Percentiles rank a stretch among this genome's conserved stretches.
Evolutionary conservation across 805 yeast genomes (phyloP).

Genomic region (Ogataea glucozyma): DNA sequence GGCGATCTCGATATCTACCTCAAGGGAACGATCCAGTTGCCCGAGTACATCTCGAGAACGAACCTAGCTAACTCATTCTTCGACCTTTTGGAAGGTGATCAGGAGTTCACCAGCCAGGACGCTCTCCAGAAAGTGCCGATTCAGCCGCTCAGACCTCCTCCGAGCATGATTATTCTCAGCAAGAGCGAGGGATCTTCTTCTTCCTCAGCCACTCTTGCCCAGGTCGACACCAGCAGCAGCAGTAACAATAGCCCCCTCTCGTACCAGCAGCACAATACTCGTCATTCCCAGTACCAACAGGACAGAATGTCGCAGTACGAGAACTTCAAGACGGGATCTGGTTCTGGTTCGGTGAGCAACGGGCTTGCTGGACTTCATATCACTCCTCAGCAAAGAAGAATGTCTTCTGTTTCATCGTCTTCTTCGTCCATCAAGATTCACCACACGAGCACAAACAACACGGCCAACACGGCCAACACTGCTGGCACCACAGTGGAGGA

Average conservation of each 20-base stretch:
- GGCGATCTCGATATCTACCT: conserved; percentile 56
- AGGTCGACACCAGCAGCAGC: conserved; percentile 8
- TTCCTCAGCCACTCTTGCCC: conserved; percentile 11
- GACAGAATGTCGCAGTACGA: conserved; percentile 56
- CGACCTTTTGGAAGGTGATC: conserved; percentile 64
- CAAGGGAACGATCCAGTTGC: conserved; percentile 62
- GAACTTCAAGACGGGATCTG: conserved; percentile 22
- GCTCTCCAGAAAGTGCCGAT: conserved; percentile 24
- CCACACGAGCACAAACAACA: conserved; percentile 17
- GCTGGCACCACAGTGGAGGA: too few species aligned
- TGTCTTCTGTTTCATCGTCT: conserved; percentile 25
- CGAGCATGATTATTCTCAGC: conserved; percentile 31
- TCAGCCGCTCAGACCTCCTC: conserved; percentile 34
- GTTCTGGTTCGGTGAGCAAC: conserved; percentile 16
- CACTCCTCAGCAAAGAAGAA: conserved; percentile 19
- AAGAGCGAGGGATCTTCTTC: conserved; percentile 22
- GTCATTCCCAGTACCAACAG: conserved; percentile 46
- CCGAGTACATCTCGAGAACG: conserved; percentile 71
- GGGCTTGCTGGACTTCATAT: conserved; percentile 28
- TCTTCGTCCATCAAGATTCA: conserved; percentile 19
- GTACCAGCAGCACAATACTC: conserved; percentile 29
- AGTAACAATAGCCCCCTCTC: conserved; percentile 37
- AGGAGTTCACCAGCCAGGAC: conserved; percentile 38
- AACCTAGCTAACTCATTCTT: conserved; percentile 71
- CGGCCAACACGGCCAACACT: conserved; percentile 3